Conservation (phyloP, 208 protist species). For the Crithidia thermophila region DNA sequence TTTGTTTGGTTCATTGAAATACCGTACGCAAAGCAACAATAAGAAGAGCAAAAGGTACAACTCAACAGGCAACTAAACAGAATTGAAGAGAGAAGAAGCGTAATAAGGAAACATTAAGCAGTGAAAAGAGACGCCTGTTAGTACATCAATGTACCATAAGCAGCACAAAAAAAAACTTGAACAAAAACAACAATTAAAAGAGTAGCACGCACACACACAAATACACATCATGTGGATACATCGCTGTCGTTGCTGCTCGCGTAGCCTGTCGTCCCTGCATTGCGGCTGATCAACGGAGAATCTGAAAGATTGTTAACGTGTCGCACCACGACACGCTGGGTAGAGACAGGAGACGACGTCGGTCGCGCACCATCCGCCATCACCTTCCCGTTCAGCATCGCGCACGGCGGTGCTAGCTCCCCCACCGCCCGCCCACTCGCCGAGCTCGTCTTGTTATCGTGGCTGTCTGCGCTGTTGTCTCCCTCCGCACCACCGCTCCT, state of each 20-base stretch:
- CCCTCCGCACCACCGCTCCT: not conserved
- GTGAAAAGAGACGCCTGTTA: not conserved
- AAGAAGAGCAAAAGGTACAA: too few relatives aligned
- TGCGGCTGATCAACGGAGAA: not conserved
- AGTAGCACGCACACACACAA: not conserved
- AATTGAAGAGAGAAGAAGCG: not conserved
- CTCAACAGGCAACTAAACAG: too few relatives aligned
- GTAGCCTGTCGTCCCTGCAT: not conserved
- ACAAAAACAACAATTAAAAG: not conserved
- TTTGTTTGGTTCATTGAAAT: too few relatives aligned
- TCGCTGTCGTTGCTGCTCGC: constrained; percentile 23
- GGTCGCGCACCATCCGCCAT: not conserved
- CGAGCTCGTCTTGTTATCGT: too few relatives aligned
- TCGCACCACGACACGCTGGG: not conserved
- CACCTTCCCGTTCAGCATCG: constrained; percentile 1
- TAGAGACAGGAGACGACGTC: not conserved
- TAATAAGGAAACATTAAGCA: too few relatives aligned
- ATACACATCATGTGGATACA: constrained; percentile 13
- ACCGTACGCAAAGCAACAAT: too few relatives aligned
- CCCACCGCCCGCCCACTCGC: not conserved
- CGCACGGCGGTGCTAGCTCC: not conserved
- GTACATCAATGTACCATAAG: not conserved
- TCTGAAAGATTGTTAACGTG: not conserved
- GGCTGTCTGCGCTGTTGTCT: too few relatives aligned
- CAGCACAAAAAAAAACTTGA: not conserved